A percentile compares a stretch with the other conserved stretches of the same genome.
Conservation (phyloP, 129 eudicot genomes). For the Helianthus tuberosus region DNA sequence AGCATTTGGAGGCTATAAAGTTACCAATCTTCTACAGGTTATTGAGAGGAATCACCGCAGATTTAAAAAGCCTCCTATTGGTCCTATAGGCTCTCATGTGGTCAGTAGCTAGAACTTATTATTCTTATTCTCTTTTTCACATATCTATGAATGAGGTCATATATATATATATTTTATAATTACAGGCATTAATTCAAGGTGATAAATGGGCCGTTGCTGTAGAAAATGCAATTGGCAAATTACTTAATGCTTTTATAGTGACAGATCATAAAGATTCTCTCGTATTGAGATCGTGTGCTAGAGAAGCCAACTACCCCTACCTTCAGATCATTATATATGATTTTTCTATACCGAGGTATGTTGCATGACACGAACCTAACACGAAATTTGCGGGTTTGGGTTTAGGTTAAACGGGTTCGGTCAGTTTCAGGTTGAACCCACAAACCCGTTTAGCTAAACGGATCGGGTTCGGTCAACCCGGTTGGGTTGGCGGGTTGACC, state of each 20-base stretch:
- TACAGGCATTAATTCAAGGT: slow-evolving; percentile 72
- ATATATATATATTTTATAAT: not conserved
- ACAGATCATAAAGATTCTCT: slow-evolving; percentile 83
- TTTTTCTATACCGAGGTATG: slow-evolving; percentile 81
- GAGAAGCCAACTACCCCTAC: slow-evolving; percentile 62
- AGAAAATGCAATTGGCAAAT: slow-evolving; percentile 77
- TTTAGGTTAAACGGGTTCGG: no score
- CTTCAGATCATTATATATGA: slow-evolving; percentile 82
- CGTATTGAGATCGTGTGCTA: slow-evolving; percentile 69
- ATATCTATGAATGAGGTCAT: slow-evolving; percentile 17
- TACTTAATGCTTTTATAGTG: slow-evolving; percentile 90
- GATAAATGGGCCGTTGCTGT: slow-evolving; percentile 85
- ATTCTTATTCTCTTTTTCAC: slow-evolving; percentile 6
- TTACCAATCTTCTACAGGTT: slow-evolving; percentile 64
- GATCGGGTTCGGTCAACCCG: no score
- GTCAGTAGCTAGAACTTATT: slow-evolving; percentile 43
- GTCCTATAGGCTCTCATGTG: slow-evolving; percentile 95
- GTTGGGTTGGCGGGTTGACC: no score
- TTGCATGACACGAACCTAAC: no score
- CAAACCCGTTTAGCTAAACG: no score
- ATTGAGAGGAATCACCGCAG: slow-evolving; percentile 71
- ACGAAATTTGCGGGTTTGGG: no score
- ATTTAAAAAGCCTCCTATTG: slow-evolving; percentile 86
- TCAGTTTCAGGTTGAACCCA: no score
- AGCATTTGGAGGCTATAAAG: slow-evolving; percentile 84